Base-by-base conservation (phyloP, 2,329 filamentous ascomycete species). In the Penicillium frequentans region DNA sequence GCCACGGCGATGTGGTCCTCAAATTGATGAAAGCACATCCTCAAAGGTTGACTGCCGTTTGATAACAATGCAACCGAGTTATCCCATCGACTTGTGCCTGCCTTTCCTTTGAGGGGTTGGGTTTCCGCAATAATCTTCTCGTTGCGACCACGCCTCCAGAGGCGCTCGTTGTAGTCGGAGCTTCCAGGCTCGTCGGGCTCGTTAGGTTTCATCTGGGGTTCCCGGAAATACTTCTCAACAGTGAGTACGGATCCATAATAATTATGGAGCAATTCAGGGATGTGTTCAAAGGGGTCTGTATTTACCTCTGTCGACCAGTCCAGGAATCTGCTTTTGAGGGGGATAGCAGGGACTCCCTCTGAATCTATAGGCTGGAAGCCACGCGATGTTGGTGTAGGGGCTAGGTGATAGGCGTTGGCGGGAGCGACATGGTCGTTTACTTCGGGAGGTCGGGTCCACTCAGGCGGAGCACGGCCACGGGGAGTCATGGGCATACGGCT, bases 11-110 rank as follows among this genome's bases (percentile, higher is more conserved):
- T 84, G 70, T 98, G 93, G 68, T 97, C 90, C 72, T 99, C 95
- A 67, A 97, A 99, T 71, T 99, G 95, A 76, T 99, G 95, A 73
- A 98, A 96, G 5, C 90, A 90, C 88, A 99, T 90, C 77, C 93
- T 96, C 61, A 88, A 86, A 0, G 95, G 93, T 71, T 97, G 95
- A 31, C 89, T 90, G 29, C 88, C 87, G 64, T 97, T 98, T 70
- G 93, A 93, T 71, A 97, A 87, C 60, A 96, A 89, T 19, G 90
- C 89, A 48, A 88, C 82, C 44, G 90, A 87, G 59, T 89, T 88
- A 67, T 91, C 93, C 93, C 95, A 99, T 66, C 87, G 89, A 68
- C 91, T 90, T 54, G 83, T 90, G 13, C 91, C 90, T 0, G 95
- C 93, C 65, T 90, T 87, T 53, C 91, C 88, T 72, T 99, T 99